phyloP scores from a whole-genome alignment of 768 basidiomycete species.

The Leucosporidium yakuticum region DNA sequence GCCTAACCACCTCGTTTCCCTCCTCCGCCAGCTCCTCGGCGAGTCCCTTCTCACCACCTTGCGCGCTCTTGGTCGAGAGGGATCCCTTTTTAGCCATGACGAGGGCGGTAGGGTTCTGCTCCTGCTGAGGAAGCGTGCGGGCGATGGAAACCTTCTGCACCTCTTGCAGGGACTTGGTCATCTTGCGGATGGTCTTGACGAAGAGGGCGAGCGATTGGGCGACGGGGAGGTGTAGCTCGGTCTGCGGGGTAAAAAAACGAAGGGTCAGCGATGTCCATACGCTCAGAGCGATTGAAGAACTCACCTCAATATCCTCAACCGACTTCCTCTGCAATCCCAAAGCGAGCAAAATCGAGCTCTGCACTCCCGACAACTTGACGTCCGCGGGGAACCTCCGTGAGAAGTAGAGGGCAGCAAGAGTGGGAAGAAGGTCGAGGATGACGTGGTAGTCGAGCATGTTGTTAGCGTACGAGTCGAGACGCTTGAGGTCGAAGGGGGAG shows the following conservation, averaged over 20 bases:
- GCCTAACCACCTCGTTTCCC: conserved; percentile 58
- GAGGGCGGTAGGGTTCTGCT: conserved; percentile 6
- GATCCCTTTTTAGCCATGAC: neutral
- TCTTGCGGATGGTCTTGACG: conserved; percentile 78
- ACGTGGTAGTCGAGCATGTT: conserved; percentile 97
- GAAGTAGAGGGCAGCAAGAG: conserved; percentile 75
- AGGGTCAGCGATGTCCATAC: neutral
- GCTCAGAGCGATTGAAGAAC: conserved; percentile 29
- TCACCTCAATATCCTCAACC: conserved; percentile 81
- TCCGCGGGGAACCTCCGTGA: conserved; percentile 57
- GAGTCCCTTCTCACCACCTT: conserved; percentile 42
- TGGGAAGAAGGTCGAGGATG: conserved; percentile 83
- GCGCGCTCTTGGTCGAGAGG: neutral
- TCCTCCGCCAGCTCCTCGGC: conserved; percentile 71
- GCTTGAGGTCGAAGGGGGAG: conserved; percentile 90
- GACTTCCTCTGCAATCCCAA: conserved; percentile 82
- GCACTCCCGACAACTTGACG: conserved; percentile 71
- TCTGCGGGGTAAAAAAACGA: conserved; percentile 47
- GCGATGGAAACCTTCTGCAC: conserved; percentile 38
- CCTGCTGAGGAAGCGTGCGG: conserved; percentile 26
- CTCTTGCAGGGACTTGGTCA: conserved; percentile 50
- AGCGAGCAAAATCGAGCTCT: conserved; percentile 82
- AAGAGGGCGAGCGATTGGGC: conserved; percentile 84
- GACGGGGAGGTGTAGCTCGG: conserved; percentile 74
- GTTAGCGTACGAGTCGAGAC: conserved; percentile 89